These are phyloP conservation scores for Mortierella sp. DNA, from an alignment of 371 early-diverging fungal genomes.

Conservation along the genomic window DNA sequence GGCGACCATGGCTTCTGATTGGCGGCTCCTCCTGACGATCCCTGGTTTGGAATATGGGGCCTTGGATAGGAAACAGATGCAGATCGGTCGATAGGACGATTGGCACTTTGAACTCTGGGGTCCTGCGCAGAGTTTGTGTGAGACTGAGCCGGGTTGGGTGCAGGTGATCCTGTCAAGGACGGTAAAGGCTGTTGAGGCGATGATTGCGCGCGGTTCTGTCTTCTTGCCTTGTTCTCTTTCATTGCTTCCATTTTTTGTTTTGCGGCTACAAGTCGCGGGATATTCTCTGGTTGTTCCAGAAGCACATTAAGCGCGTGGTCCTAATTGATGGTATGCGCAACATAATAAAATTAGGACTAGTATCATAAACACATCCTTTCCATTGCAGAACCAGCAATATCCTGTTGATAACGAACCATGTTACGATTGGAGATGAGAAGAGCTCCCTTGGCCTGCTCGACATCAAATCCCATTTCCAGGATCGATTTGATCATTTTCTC, in stretches of 20 bases:
- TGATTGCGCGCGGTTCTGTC: slow-evolving; percentile 47
- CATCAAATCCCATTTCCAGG: slow-evolving; percentile 80
- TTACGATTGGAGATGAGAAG: slow-evolving; percentile 68
- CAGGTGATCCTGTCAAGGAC: slow-evolving; percentile 20
- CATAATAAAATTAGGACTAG: background rate
- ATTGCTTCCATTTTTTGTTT: slow-evolving; percentile 49
- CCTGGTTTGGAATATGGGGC: slow-evolving; percentile 29
- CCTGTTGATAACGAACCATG: slow-evolving; percentile 55
- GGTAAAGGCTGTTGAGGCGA: slow-evolving; percentile 39
- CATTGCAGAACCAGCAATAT: background rate
- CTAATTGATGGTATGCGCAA: slow-evolving; percentile 31
- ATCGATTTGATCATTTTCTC: slow-evolving; percentile 65
- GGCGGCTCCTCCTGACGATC: slow-evolving; percentile 15
- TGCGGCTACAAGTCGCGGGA: slow-evolving; percentile 62
- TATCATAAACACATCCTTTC: background rate
- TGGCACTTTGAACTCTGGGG: slow-evolving; percentile 7
- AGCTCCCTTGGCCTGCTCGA: slow-evolving; percentile 76
- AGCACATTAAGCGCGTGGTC: slow-evolving; percentile 74
- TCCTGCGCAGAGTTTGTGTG: slow-evolving; percentile 17
- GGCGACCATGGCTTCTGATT: slow-evolving; percentile 74
- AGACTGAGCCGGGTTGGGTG: slow-evolving; percentile 7
- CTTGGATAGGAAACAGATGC: slow-evolving; percentile 42
- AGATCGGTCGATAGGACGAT: slow-evolving; percentile 40
- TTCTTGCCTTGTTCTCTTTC: slow-evolving; percentile 42
- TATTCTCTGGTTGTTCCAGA: slow-evolving; percentile 70